A percentile compares a stretch with the other conserved stretches of the same genome.
Conservation (phyloP, 2,329 filamentous ascomycete genomes). For the Talaromyces sp. region DNA sequence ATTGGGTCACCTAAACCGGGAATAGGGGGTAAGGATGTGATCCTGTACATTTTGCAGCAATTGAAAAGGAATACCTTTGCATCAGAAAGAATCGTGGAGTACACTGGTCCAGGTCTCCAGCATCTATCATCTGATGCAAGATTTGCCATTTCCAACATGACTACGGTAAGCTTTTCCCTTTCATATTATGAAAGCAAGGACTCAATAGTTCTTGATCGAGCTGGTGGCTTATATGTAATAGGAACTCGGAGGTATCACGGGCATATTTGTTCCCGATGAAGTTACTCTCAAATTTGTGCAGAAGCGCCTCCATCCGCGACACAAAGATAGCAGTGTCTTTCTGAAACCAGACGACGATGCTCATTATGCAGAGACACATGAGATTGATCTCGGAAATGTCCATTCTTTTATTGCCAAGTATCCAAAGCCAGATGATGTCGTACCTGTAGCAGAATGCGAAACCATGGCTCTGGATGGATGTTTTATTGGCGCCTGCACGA, state of each 20-base stretch:
- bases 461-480: conserved; percentile 39
- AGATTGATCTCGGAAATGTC: conserved; percentile 40
- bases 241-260: conserved; percentile 46
- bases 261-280: conserved; percentile 42
- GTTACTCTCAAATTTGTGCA: conserved; percentile 36
- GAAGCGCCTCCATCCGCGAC: conserved; percentile 29
- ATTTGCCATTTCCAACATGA: conserved; percentile 50
- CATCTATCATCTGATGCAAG: conserved; percentile 43
- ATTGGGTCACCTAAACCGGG: conserved; percentile 35
- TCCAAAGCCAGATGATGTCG: conserved; percentile 45
- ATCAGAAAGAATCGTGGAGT: conserved; percentile 46
- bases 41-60: conserved; percentile 43
- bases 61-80: conserved; percentile 48
- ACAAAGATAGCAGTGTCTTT: conserved; percentile 37
- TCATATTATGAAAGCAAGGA: too few relatives aligned
- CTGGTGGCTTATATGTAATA: conserved; percentile 6
- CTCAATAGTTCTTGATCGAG: background rate
- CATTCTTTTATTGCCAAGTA: conserved; percentile 41
- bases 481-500: conserved; percentile 50
- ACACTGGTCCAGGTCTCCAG: conserved; percentile 40
- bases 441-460: conserved; percentile 36
- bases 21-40: conserved; percentile 47
- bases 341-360: conserved; percentile 41
- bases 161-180: conserved; percentile 25
- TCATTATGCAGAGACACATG: conserved; percentile 35